Conservation (phyloP, 2,329 filamentous ascomycete genomes). For the Penicillium fuscoglaucum region DNA sequence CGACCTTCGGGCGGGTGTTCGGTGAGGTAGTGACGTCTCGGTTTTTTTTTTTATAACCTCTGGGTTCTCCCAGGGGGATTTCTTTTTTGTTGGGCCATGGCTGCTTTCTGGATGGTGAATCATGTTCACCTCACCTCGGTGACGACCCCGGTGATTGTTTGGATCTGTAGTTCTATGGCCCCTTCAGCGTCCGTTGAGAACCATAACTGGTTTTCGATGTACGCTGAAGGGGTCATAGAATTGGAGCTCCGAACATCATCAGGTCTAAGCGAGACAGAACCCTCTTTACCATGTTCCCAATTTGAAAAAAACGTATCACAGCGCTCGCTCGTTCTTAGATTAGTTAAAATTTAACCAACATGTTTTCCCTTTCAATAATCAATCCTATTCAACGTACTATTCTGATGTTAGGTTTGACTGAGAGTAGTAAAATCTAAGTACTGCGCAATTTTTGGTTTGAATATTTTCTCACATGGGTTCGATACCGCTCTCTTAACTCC, state of each 20-base stretch:
- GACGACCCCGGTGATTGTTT: neutral
- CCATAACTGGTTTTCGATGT: conserved; percentile 7
- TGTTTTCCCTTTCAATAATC: neutral
- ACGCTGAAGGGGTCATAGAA: conserved; percentile 13
- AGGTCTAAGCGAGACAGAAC: neutral
- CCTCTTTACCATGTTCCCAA: neutral
- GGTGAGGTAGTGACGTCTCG: neutral
- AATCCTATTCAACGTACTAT: neutral
- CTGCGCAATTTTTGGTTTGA: no score
- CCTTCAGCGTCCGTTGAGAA: conserved; percentile 13
- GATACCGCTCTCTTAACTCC: no score
- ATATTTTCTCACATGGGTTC: no score
- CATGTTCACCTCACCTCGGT: neutral
- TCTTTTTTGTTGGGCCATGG: neutral
- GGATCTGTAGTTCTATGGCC: conserved; percentile 5
- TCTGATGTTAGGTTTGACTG: neutral
- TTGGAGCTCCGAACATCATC: neutral
- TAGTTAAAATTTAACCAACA: neutral
- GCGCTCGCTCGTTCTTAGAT: no score
- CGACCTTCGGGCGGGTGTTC: neutral
- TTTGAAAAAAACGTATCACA: neutral
- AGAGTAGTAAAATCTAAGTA: neutral
- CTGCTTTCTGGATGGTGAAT: neutral
- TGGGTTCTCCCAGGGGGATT: neutral
- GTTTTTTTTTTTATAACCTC: neutral